Evolutionary conservation across 176 grass and related monocot genomes (phyloP), one percentile per base, ranked within the genome.

Genomic region (Stipa capillata): DNA sequence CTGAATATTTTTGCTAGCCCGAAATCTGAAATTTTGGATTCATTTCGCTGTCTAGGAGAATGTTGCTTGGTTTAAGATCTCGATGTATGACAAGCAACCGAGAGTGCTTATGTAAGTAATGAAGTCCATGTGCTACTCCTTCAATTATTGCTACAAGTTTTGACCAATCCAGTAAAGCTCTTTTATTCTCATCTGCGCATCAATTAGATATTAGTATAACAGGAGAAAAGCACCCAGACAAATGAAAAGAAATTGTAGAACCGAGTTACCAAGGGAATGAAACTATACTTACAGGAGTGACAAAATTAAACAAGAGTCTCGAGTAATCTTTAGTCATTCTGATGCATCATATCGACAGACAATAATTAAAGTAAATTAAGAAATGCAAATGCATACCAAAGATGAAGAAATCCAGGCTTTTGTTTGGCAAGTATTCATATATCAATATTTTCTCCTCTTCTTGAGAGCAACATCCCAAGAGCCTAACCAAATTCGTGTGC

Each of bases 371-470:
- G 3, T 35, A 17, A 33, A 43, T 34, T 24, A 18, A 40, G 23
- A 53, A 49, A 52, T 42, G 24, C 2, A 73, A 80, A 65, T 69
- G 23, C 45, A 2, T 83, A 93, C 91, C 87, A 58, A 89, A 93
- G 65, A 93, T 79, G 69, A 90, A 74, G 52, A 51, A 87, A 62
- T 93, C 91, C 29, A 93, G 57, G 61, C 91, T 93, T 85, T 86
- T 93, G 8, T 90, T 93, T 61, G 91, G 84, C 58, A 90, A 66
- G 65, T 82, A 93, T 82, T 93, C 87, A 76, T 93, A 90, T 10
- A 92, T 74, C 42, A 92, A 37, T 68, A 92, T 35, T 61, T 92
- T 92, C 79, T 92, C 87, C 18, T 78, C 77, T 71, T 61, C 86
- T 24, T 86, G 79, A 37, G 49, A 75, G 53, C 88, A 91, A 42